Base-by-base conservation (phyloP, 306 rosid genomes). In the Spatholobus suberectus region DNA sequence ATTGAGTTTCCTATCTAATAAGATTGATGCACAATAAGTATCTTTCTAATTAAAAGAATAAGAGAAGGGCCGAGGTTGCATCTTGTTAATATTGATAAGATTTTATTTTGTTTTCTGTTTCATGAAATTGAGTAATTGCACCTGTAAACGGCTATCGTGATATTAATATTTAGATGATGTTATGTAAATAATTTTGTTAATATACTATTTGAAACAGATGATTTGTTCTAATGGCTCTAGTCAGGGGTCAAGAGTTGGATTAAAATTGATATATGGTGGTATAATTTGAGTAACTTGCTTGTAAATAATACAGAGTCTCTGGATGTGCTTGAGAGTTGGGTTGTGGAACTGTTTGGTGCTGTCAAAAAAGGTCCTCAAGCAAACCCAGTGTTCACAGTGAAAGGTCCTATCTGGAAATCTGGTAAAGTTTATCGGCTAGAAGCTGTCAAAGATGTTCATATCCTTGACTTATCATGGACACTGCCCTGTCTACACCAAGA, bases 391-490 rank as follows among this genome's bases (percentile, higher is more conserved):
- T 92, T 93, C 85, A 82, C 79, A 75, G 91, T 80, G n/a, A 90
- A 90, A 78, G 95, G 88, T 81, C 92, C 99, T 37, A 86, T 91
- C 59, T 96, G 99, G 99, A 88, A 89, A 90, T 76, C 89, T 20
- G 94, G 99, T 76, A 96, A 91, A 87, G 66, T 94, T 46, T 96
- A 96, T 79, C 52, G 91, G 87, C 86, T 94, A 55, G 92, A 94
- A 85, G 99, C 99, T 83, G 98, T 96, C 79, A 92, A 90, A 87
- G 99, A 96, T 87, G 91, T 96, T 68, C 97, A 93, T 77, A 87
- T 80, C 80, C 97, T 96, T 12, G 88, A 93, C 84, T 80, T 96
- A 83, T 86, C 91, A 12, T 96, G 99, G 99, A 86, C 96, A 29
- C 79, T 96, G 73, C 99, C 99, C 26, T 88, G 94, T 83, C 92